Base-by-base conservation (phyloP, 2,329 filamentous ascomycete genomes). In the Aspergillus sp. region DNA sequence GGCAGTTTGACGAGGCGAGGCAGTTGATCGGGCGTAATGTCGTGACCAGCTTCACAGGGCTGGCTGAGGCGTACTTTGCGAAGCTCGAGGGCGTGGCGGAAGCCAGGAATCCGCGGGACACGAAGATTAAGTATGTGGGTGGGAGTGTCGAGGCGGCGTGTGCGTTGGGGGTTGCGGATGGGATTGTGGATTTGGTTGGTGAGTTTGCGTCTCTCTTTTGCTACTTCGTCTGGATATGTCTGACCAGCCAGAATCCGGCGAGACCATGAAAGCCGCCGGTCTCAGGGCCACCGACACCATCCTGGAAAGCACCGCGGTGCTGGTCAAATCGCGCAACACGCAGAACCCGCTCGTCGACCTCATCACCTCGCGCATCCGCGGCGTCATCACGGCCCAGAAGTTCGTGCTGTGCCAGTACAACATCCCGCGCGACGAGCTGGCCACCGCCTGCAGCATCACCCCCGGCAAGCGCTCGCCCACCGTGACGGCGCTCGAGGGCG, bases 321-420 rank as follows among this genome's bases (percentile, higher is more conserved):
- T 98, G 37, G 88, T 98, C 69, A 89, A 89, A 67, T 94, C 86
- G 26, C 86, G 80, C 56, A 74, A 78, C 36, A 80, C 88, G 4
- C 83, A 81, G 40, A 84, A 94, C 60, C 75, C 78, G 3, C 70
- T 95, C 36, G 80, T 96, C 34, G 75, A 89, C 14, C 70, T 93
- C 36, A 93, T 98, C 52, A 75, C 82, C 16, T 80, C 81, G 8
- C 79, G 91, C 51, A 94, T 98, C 53, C 75, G 77, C 38, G 91
- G 91, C 60, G 88, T 98, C 42, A 96, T 98, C 55, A 89, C 86
- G 26, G 91, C 91, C 7, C 86, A 98, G 66, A 81, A 78, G 61
- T 96, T 83, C 56, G 86, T 96, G 16, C 75, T 96, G 17, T 96
- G 91, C 68, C 86, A 93, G 55, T 98, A 96, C 72, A 98, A 98